phyloP scores from a whole-genome alignment of 208 protist species.

The Leishmania lainsoni region DNA sequence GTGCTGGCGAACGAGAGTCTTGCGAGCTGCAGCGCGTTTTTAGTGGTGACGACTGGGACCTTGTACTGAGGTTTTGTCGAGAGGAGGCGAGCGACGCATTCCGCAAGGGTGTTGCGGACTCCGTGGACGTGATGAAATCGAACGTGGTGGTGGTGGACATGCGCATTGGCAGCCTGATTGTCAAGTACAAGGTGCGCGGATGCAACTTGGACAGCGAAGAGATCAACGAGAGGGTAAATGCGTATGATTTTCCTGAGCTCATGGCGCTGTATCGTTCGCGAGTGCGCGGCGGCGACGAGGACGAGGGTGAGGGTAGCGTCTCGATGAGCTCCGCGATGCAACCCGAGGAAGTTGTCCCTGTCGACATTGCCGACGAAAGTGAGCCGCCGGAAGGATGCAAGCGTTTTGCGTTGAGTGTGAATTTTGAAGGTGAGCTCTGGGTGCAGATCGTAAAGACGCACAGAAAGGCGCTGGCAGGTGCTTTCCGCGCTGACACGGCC shows the following conservation, averaged over 20 bases:
- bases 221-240: constrained; percentile 34
- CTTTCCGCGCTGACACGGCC: constrained; percentile 45
- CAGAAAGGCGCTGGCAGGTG: constrained; percentile 24
- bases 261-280: constrained; percentile 56
- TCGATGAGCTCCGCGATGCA: background rate
- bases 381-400: constrained; percentile 27
- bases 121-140: constrained; percentile 17
- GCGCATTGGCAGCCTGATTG: constrained; percentile 39
- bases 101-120: constrained; percentile 30
- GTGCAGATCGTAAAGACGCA: constrained; percentile 28
- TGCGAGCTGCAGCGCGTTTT: constrained; percentile 43
- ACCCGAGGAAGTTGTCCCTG: constrained; percentile 11
- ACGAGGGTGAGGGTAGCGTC: background rate
- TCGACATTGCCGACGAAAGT: constrained; percentile 10
- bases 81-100: constrained; percentile 40
- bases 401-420: constrained; percentile 37
- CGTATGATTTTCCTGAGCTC: constrained; percentile 39
- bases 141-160: constrained; percentile 38
- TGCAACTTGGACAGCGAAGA: constrained; percentile 29
- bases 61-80: constrained; percentile 32
- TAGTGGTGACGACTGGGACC: constrained; percentile 61
- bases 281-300: constrained; percentile 30
- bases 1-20: constrained; percentile 34
- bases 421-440: constrained; percentile 56
- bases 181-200: constrained; percentile 48